phyloP scores from a whole-genome alignment of 495 filamentous ascomycete genomes.

The Rhypophila decipiens region DNA sequence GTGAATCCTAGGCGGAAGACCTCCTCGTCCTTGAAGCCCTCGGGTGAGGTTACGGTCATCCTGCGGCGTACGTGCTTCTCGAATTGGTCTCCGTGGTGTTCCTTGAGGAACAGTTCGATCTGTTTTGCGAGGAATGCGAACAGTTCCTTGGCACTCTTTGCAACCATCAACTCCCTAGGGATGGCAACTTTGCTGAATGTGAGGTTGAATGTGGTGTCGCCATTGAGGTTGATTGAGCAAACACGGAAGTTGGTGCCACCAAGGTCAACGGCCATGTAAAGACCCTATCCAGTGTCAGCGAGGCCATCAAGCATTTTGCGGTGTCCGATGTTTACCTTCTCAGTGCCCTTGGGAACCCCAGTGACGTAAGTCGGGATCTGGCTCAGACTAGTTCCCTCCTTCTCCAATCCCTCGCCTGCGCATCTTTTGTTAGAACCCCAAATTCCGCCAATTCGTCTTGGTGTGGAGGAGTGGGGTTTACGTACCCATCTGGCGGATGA shows the following conservation, averaged over 20 bases:
- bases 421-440: background rate
- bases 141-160: constrained; percentile 77
- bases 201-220: constrained; percentile 86
- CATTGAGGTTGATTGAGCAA: constrained; percentile 86
- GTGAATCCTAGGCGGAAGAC: constrained; percentile 92
- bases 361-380: constrained; percentile 98
- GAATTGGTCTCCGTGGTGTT: constrained; percentile 88
- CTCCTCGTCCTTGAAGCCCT: constrained; percentile 56
- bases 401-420: constrained; percentile 69
- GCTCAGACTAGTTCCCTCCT: constrained; percentile 72
- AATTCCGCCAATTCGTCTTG: background rate
- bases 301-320: constrained; percentile 1
- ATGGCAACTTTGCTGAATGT: constrained; percentile 89
- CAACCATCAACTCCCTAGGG: constrained; percentile 82
- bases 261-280: constrained; percentile 93
- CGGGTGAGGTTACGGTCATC: constrained; percentile 44
- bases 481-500: constrained; percentile 75
- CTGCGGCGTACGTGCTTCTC: constrained; percentile 58
- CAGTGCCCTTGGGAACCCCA: constrained; percentile 90
- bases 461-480: constrained; percentile 3
- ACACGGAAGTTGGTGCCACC: constrained; percentile 98
- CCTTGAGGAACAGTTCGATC: constrained; percentile 77
- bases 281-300: constrained; percentile 54
- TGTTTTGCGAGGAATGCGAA: constrained; percentile 92
- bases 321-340: constrained; percentile 54